Evolutionary conservation across 2,329 filamentous ascomycete species (phyloP), one percentile per base, ranked within the genome.

Genomic region (Hypoxylon sp.): DNA sequence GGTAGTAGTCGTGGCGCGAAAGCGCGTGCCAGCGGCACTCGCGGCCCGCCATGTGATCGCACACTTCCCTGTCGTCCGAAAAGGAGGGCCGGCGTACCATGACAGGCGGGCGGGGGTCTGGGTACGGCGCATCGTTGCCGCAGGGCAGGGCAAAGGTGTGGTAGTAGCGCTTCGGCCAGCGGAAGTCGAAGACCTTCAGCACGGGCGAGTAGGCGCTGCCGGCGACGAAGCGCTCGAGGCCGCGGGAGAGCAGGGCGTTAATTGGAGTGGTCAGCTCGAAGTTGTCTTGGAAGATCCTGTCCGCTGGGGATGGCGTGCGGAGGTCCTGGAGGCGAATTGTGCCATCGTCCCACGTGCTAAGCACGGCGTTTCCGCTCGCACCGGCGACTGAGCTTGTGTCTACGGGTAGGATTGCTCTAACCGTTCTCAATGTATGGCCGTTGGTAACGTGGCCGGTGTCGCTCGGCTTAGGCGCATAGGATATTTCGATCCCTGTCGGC

Each of bases 281-380:
- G 60, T 84, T 83, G 71, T 88, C 85, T 38, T 85, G 83, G 72
- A 86, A 88, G 6, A 86, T 72, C 7, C 79, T 78, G 59, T 86
- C 85, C 30, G 81, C 77, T 1, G 80, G 66, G 0, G 81, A 84
- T 0, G 84, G 81, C 0, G 84, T 84, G 11, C 86, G 82, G 1
- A 86, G 72, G 67, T 88, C 86, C 62, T 82, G 79, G 1, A 87
- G 81, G 74, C 82, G 80, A 58, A 82, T 81, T 0, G 82, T 85
- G 7, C 85, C 85, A 59, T 87, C 85, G 46, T 84, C 81, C 85
- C 86, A 88, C 2, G 84, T 80, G 60, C 81, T 85, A 11, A 88
- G 79, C 5, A 87, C 72, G 1, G 86, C 75, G 21, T 79, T 81
- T 1, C 78, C 77, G 19, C 77, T 77, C 0, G 80, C 78, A 10